A percentile compares a stretch with the other conserved stretches of the same genome.
phyloP scores from a whole-genome alignment of 2,329 filamentous ascomycete species.

The Alternaria atra region DNA sequence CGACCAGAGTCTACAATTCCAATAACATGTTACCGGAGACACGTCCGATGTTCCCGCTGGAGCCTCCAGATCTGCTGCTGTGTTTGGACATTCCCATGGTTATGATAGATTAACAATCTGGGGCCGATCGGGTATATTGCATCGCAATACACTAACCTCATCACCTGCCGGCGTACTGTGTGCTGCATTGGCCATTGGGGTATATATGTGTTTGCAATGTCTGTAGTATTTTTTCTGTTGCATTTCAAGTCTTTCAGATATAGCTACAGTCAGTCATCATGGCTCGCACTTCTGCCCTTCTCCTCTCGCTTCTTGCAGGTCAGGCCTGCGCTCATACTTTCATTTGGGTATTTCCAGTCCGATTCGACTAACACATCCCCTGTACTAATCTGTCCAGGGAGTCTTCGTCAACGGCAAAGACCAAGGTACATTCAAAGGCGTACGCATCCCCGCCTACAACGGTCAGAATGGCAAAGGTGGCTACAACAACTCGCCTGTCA shows the following conservation, averaged over 20 bases:
- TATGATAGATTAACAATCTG: conserved; percentile 29
- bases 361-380: not conserved
- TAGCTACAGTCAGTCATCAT: conserved; percentile 11
- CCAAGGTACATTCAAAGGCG: conserved; percentile 40
- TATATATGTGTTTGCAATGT: not conserved
- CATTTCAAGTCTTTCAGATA: not conserved
- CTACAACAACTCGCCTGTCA: conserved; percentile 54
- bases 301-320: conserved; percentile 28
- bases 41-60: conserved; percentile 14
- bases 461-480: conserved; percentile 46
- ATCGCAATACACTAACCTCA: conserved; percentile 19
- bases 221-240: not conserved
- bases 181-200: not conserved
- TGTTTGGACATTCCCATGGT: not conserved
- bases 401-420: conserved; percentile 45
- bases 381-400: conserved; percentile 22
- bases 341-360: conserved; percentile 33
- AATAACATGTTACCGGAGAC: conserved; percentile 8
- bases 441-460: conserved; percentile 47
- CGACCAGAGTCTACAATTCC: not conserved
- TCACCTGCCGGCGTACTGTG: not conserved
- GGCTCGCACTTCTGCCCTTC: conserved; percentile 18
- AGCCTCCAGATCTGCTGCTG: conserved; percentile 4
- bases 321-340: conserved; percentile 39
- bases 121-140: conserved; percentile 30